Conservation (phyloP, 176 grass and related monocot species). For the Musa beccarii region DNA sequence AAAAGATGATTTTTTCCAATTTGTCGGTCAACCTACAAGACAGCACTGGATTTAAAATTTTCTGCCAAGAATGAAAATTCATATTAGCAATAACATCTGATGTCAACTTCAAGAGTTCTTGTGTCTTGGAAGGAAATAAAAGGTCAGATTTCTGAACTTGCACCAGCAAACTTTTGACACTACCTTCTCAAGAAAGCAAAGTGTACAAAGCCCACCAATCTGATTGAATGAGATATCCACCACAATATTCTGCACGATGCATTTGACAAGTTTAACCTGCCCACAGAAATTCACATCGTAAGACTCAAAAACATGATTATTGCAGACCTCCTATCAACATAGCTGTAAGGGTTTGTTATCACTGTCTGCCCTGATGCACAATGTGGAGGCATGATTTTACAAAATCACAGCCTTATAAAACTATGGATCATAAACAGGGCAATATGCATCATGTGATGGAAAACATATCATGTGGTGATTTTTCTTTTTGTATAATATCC, state of each 20-base stretch:
- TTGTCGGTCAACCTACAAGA: slow-evolving; percentile 55
- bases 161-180: background rate
- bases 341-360: background rate
- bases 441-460: background rate
- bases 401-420: background rate
- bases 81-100: background rate
- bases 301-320: background rate
- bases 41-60: background rate
- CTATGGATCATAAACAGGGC: background rate
- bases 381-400: too few species aligned
- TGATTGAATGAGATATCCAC: slow-evolving; percentile 97
- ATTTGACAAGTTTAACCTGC: slow-evolving; percentile 96
- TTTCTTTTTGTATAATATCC: too few species aligned
- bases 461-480: too few species aligned
- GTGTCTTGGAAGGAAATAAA: background rate
- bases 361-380: too few species aligned
- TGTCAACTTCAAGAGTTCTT: background rate
- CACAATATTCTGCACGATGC: slow-evolving; percentile 77
- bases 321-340: background rate
- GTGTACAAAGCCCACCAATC: slow-evolving; percentile 70
- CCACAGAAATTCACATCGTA: slow-evolving; percentile 9
- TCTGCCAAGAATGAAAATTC: background rate
- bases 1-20: slow-evolving; percentile 74
- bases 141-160: background rate
- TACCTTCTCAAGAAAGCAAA: slow-evolving; percentile 97